Evolutionary conservation across 2,329 filamentous ascomycete species (phyloP).

Genomic region (Penicillium sp.): DNA sequence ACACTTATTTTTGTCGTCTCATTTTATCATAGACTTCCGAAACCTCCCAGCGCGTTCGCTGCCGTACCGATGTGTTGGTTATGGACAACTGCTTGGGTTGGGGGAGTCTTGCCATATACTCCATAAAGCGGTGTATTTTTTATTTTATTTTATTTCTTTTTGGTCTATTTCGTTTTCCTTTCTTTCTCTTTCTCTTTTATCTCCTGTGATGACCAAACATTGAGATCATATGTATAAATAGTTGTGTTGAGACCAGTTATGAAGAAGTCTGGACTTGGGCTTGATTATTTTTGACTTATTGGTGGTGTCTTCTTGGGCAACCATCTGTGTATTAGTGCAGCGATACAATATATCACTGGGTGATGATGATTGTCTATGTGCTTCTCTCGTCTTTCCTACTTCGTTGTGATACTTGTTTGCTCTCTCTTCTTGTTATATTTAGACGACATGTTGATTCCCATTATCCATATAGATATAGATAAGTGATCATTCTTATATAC

Average conservation of each 20-base stretch:
- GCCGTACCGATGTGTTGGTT: background rate
- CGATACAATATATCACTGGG: conserved; percentile 3
- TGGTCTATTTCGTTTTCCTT: background rate
- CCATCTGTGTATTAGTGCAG: conserved; percentile 6
- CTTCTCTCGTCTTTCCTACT: background rate
- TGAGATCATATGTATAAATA: conserved; percentile 14
- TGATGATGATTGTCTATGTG: conserved; percentile 6
- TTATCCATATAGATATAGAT: conserved; percentile 5
- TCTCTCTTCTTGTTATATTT: background rate
- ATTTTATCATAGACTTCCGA: background rate
- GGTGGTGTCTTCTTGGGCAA: background rate
- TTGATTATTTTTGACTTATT: conserved; percentile 2
- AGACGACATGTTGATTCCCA: background rate
- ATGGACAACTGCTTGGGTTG: background rate
- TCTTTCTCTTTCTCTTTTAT: background rate
- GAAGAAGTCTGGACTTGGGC: conserved; percentile 4
- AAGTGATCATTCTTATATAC: background rate
- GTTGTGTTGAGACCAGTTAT: conserved; percentile 7
- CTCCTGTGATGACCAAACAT: conserved; percentile 9
- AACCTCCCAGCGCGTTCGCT: background rate
- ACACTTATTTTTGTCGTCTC: background rate
- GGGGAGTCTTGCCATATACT: conserved; percentile 10
- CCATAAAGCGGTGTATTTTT: conserved; percentile 8
- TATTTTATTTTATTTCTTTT: conserved; percentile 1
- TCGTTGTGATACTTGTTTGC: background rate